A percentile compares a stretch with the other conserved stretches of the same genome.
phyloP scores from a whole-genome alignment of 192 early-diverging fungal genomes.

The Helicostylum pulchrum region DNA sequence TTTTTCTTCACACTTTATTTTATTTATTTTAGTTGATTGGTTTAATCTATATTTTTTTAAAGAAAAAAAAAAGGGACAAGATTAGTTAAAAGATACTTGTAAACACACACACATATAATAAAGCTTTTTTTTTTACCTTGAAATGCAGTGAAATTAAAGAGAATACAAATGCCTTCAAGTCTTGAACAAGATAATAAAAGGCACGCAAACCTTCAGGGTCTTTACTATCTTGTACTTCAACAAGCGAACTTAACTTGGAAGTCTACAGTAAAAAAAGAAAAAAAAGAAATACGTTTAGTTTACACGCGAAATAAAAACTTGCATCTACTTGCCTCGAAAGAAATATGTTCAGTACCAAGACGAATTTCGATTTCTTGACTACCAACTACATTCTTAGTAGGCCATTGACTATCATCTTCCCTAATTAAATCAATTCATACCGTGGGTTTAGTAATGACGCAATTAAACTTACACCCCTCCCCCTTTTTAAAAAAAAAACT shows the following conservation, averaged over 20 bases:
- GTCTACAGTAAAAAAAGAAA: constrained; percentile 50
- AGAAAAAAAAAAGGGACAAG: not conserved
- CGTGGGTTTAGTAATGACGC: not conserved
- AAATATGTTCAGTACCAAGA: constrained; percentile 86
- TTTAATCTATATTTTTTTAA: constrained; percentile 26
- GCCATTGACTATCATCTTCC: constrained; percentile 93
- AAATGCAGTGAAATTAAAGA: constrained; percentile 94
- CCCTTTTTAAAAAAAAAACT: constrained; percentile 1
- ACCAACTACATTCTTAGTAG: constrained; percentile 83
- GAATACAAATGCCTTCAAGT: constrained; percentile 94
- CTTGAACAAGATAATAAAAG: constrained; percentile 98
- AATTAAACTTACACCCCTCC: not conserved
- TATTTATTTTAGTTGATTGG: constrained; percentile 29
- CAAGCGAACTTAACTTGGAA: constrained; percentile 86
- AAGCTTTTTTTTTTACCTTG: constrained; percentile 62
- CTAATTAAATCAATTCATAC: constrained; percentile 32
- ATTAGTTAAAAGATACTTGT: not conserved
- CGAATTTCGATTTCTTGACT: constrained; percentile 93
- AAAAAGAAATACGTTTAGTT: constrained; percentile 78
- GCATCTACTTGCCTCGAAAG: constrained; percentile 67
- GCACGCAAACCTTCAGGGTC: constrained; percentile 93
- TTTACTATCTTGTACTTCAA: constrained; percentile 82
- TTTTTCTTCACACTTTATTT: not conserved
- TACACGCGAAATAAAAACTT: not conserved
- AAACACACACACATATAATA: not conserved